phyloP scores from a whole-genome alignment of 2,329 filamentous ascomycete species.

The Claviceps sp. region DNA sequence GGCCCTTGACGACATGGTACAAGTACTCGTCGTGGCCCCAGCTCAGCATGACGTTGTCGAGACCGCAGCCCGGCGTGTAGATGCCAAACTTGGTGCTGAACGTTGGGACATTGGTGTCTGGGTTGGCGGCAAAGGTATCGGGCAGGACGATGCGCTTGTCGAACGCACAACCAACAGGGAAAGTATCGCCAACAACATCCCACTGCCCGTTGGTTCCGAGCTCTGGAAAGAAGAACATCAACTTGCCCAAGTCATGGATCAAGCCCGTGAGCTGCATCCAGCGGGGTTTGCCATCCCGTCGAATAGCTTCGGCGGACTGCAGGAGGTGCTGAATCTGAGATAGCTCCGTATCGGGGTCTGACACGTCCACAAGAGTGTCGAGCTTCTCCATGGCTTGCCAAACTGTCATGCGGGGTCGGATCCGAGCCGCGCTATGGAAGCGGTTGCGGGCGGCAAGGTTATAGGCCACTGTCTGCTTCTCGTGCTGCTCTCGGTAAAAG shows the following conservation, averaged over 20 bases:
- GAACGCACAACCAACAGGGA: constrained; percentile 65
- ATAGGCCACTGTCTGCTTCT: constrained; percentile 67
- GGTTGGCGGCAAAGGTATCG: constrained; percentile 63
- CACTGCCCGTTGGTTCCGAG: constrained; percentile 64
- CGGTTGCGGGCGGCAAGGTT: constrained; percentile 63
- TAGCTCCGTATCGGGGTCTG: constrained; percentile 76
- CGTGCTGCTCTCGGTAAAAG: constrained; percentile 66
- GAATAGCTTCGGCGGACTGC: constrained; percentile 80
- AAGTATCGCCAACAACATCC: constrained; percentile 84
- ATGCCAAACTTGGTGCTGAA: constrained; percentile 70
- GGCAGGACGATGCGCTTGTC: constrained; percentile 69
- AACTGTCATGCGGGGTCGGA: constrained; percentile 60
- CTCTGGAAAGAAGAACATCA: constrained; percentile 62
- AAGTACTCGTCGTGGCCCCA: constrained; percentile 87
- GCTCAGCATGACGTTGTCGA: constrained; percentile 78
- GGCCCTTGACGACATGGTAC: constrained; percentile 75
- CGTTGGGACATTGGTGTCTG: constrained; percentile 55
- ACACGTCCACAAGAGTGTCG: constrained; percentile 81
- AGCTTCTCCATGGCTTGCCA: constrained; percentile 91
- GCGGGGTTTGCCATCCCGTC: constrained; percentile 66
- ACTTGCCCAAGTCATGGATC: constrained; percentile 69
- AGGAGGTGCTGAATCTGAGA: constrained; percentile 83
- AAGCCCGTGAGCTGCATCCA: constrained; percentile 73
- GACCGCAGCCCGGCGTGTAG: constrained; percentile 63
- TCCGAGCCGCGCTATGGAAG: constrained; percentile 44